Conservation (phyloP, 495 filamentous ascomycete species). For the Cercophora sp. region DNA sequence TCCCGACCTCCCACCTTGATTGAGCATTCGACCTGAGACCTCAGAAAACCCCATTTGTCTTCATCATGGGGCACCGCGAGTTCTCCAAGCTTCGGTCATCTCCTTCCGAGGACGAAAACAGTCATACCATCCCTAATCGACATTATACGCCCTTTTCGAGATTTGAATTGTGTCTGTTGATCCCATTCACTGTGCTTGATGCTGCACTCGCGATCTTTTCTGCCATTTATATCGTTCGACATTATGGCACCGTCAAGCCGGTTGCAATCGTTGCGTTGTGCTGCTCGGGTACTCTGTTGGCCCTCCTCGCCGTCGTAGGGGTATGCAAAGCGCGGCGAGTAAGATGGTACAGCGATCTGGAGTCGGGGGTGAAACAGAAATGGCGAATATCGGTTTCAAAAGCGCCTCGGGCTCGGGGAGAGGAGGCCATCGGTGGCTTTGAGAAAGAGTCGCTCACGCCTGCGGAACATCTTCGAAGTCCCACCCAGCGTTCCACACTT, state of each 20-base stretch:
- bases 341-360: neutral
- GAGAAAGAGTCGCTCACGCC: no score
- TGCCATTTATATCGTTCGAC: slow-evolving; percentile 10
- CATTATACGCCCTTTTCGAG: neutral
- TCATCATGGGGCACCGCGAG: neutral
- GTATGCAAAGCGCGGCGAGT: neutral
- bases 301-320: neutral
- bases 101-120: neutral
- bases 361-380: neutral
- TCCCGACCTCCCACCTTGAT: neutral
- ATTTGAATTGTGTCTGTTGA: slow-evolving; percentile 7
- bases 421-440: no score
- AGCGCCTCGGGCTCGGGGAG: no score
- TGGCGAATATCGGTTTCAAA: slow-evolving; percentile 7
- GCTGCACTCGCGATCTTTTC: neutral
- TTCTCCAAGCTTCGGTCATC: neutral
- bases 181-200: neutral
- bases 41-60: neutral
- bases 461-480: neutral
- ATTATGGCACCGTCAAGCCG: neutral
- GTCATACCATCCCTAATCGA: no score
- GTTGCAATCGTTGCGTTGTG: slow-evolving; percentile 4
- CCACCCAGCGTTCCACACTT: slow-evolving; percentile 1
- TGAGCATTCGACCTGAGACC: neutral
- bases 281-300: neutral